A percentile compares a stretch with the other conserved stretches of the same genome.
Evolutionary conservation across 2,329 filamentous ascomycete genomes (phyloP).

Genomic region (Aspergillus sp.): DNA sequence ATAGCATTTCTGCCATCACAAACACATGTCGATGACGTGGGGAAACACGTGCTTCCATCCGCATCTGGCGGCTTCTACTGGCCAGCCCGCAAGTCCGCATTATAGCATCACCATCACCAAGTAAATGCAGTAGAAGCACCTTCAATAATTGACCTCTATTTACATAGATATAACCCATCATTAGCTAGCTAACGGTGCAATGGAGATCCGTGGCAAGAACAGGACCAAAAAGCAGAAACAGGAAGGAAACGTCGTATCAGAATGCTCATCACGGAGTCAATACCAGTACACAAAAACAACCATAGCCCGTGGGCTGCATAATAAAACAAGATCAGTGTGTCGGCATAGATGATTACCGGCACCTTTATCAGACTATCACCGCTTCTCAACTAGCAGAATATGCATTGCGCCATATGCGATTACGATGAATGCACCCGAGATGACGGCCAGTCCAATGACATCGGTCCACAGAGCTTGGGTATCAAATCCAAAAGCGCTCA

Average conservation of each 20-base stretch:
- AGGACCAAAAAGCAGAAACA: background rate
- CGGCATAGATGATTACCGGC: background rate
- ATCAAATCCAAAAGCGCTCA: slow-evolving; percentile 93
- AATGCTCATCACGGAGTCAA: background rate
- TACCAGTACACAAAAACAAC: background rate
- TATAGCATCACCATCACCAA: background rate
- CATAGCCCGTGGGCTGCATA: background rate
- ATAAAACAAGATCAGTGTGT: slow-evolving; percentile 5
- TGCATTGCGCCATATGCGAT: slow-evolving; percentile 94
- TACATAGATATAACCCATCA: slow-evolving; percentile 8
- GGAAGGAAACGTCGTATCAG: background rate
- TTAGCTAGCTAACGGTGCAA: background rate
- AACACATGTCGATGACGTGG: slow-evolving; percentile 18
- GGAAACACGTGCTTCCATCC: slow-evolving; percentile 25
- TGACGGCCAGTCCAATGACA: slow-evolving; percentile 76
- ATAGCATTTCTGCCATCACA: slow-evolving; percentile 3
- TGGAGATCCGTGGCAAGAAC: background rate
- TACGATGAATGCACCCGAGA: slow-evolving; percentile 79
- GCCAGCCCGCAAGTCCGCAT: background rate
- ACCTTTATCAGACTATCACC: slow-evolving; percentile 50
- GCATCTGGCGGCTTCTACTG: slow-evolving; percentile 16
- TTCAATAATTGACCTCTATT: slow-evolving; percentile 7
- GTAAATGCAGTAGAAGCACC: background rate
- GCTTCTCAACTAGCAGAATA: slow-evolving; percentile 84
- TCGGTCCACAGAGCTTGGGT: slow-evolving; percentile 84